phyloP scores from a whole-genome alignment of 331 rosid species.

The Pyrus hybrid region DNA sequence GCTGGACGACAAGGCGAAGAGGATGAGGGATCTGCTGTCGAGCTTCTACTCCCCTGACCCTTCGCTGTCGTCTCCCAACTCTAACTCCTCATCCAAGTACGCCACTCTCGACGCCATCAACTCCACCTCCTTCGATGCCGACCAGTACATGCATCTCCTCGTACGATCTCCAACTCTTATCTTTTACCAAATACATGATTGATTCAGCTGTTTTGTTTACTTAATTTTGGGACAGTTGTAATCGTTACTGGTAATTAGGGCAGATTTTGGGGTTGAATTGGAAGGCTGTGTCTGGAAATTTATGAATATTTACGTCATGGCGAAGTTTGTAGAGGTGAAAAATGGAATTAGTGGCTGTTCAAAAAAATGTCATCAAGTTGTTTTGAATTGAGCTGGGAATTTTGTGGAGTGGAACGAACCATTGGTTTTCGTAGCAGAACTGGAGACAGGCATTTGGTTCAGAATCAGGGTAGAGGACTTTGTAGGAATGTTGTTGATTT shows the following conservation, averaged over 20 bases:
- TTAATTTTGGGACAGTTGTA: not conserved
- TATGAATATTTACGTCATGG: not conserved
- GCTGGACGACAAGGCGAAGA: constrained; percentile 85
- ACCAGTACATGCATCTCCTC: constrained; percentile 79
- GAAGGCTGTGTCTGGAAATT: not conserved
- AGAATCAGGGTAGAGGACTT: not conserved
- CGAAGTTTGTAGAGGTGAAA: not conserved
- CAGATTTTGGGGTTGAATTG: not conserved
- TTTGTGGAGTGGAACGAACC: not conserved
- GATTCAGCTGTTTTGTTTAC: not conserved
- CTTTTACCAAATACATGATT: not conserved
- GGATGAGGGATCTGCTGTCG: constrained; percentile 90
- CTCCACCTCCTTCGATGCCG: constrained; percentile 68
- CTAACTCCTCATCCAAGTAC: constrained; percentile 22
- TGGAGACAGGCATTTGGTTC: not conserved
- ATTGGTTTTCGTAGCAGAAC: not conserved
- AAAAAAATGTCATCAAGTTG: not conserved
- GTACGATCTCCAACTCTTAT: constrained; percentile 21
- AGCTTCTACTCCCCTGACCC: constrained; percentile 83
- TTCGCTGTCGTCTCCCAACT: constrained; percentile 36
- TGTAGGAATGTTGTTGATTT: too few relatives aligned
- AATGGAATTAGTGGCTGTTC: not conserved
- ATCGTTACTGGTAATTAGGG: not conserved
- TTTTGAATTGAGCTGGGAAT: not conserved
- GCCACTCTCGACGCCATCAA: constrained; percentile 72